Base-by-base conservation (phyloP, 345 rosid genomes). In the Salix arbutifolia region DNA sequence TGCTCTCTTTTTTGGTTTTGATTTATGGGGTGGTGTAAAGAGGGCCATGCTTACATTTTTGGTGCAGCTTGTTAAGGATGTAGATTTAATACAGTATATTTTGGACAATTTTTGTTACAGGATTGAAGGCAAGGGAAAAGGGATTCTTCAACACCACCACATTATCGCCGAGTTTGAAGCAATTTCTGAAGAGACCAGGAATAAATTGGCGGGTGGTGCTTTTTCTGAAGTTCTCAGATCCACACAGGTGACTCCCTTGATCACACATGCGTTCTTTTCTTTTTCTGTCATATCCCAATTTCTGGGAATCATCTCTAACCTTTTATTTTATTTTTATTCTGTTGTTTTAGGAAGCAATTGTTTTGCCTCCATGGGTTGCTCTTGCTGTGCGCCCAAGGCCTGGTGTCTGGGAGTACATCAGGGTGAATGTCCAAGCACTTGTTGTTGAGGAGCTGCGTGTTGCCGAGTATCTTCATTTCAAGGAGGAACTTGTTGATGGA, bases 401-500 rank as follows among this genome's bases (percentile, higher is more conserved):
- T 72, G 98, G 98, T 79, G 98, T 94, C 13, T 92, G 98, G 98
- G 97, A 94, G 65, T 88, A 94, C 84, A 69, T 94, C 40, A 85
- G 94, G 75, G 93, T 92, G 73, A 87, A 94, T 77, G 83, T 91
- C 56, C 94, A 93, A 52, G 96, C 89, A 23, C 97, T 96, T 23
- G 88, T 87, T 5, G 91, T 92, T 25, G 98, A 96, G 85, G 98
- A 93, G 86, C 83, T 96, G 78, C 76, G 40, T 17, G 93, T 88
- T 56, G 79, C 97, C 14, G 94, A 96, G 87, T 96, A 86, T 70
- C 98, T 96, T 48, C 95, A 84, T 65, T 92, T 93, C 86, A 96
- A 96, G 86, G 99, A 96, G 83, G 99, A 93, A 65, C 98, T 96
- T 73, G 99, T 96, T 40, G 89, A 93, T 85, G 97, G 98, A 85